These are phyloP conservation scores for Lepiota subincarnata DNA, from an alignment of 768 basidiomycete species.

Conservation along the genomic window DNA sequence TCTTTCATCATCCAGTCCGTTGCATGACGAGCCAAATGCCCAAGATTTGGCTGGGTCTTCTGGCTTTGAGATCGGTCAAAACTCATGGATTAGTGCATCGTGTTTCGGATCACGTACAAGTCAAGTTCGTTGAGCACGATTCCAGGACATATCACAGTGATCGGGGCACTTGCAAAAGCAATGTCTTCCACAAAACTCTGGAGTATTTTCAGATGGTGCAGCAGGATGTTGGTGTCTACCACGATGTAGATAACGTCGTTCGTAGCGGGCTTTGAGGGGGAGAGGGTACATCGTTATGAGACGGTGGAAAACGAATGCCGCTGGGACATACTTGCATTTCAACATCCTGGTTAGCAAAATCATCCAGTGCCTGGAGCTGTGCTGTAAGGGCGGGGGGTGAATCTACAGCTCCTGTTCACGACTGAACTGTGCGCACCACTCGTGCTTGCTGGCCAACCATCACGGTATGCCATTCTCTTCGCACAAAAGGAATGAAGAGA, in stretches of 20 bases:
- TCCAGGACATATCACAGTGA: conserved; percentile 66
- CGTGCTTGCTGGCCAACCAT: neutral
- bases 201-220: conserved; percentile 62
- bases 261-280: conserved; percentile 1
- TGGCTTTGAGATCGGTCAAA: conserved; percentile 28
- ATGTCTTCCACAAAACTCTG: conserved; percentile 62
- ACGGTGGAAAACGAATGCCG: neutral
- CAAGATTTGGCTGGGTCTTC: conserved; percentile 42
- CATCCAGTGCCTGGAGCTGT: conserved; percentile 49
- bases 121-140: conserved; percentile 78
- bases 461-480: neutral
- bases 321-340: conserved; percentile 62
- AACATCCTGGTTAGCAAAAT: conserved; percentile 61
- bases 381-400: conserved; percentile 26
- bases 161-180: conserved; percentile 43
- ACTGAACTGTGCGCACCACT: neutral
- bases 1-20: conserved; percentile 65
- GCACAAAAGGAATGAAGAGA: neutral
- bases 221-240: conserved; percentile 76
- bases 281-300: neutral
- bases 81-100: neutral
- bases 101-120: conserved; percentile 33
- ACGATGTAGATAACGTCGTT: conserved; percentile 42
- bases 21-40: conserved; percentile 66
- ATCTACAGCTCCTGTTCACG: conserved; percentile 10